Conservation (phyloP, 768 basidiomycete genomes). For the Gymnopilus dilepis region DNA sequence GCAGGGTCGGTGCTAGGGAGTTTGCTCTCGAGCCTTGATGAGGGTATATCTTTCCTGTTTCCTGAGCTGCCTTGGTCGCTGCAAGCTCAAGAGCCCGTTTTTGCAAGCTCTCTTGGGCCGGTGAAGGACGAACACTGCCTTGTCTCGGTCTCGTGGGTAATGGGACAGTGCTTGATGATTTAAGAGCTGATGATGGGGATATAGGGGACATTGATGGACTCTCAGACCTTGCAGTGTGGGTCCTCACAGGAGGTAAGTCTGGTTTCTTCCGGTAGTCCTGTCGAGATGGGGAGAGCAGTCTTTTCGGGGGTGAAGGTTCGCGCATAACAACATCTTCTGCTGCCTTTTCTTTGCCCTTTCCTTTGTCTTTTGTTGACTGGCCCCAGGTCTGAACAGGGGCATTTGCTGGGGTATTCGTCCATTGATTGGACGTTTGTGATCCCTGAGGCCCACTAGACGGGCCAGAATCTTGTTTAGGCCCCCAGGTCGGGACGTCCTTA, state of each 20-base stretch:
- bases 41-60: neutral
- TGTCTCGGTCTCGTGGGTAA: neutral
- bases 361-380: constrained; percentile 9
- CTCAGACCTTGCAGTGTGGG: neutral
- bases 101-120: neutral
- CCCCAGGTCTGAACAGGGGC: neutral
- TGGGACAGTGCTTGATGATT: neutral
- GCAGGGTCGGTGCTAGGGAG: neutral
- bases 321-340: constrained; percentile 18
- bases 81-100: constrained; percentile 4
- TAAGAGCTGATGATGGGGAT: neutral
- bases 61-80: neutral
- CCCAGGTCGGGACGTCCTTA: too few relatives aligned
- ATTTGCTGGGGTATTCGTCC: neutral
- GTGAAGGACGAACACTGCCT: neutral
- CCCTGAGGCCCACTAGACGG: neutral
- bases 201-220: neutral
- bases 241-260: neutral
- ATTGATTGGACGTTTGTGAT: neutral
- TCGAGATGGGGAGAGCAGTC: neutral
- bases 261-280: neutral
- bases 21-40: neutral
- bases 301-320: constrained; percentile 14
- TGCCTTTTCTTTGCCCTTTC: constrained; percentile 18
- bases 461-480: neutral